These are phyloP conservation scores for Solanum hybrid DNA, from an alignment of 305 asterid species.

Conservation along the genomic window DNA sequence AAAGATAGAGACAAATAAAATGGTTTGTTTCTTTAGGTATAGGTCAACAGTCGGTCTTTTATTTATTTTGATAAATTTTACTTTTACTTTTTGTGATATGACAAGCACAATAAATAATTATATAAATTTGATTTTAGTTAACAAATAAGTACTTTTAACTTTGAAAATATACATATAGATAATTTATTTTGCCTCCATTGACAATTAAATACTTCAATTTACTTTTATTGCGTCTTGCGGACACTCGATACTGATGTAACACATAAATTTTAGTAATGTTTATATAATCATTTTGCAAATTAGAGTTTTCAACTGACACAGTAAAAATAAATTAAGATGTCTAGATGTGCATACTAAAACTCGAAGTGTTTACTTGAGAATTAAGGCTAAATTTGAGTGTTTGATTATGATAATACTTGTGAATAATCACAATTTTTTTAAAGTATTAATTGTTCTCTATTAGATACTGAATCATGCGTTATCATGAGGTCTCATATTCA, in stretches of 20 bases:
- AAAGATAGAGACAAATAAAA: background rate
- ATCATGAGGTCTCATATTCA: background rate
- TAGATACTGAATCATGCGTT: background rate
- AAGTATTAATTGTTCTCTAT: background rate
- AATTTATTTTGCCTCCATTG: background rate
- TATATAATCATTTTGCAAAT: background rate
- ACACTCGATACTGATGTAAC: background rate
- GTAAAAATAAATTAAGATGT: background rate
- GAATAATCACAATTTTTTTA: background rate
- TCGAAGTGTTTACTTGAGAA: background rate
- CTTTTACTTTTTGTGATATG: background rate
- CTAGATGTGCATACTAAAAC: background rate
- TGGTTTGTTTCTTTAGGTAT: background rate
- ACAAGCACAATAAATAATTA: background rate
- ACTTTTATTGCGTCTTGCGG: background rate
- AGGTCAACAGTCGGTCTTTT: background rate
- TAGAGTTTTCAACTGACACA: background rate
- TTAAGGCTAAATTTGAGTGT: background rate
- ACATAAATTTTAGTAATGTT: background rate
- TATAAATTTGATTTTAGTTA: background rate
- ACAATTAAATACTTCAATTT: background rate
- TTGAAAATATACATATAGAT: background rate
- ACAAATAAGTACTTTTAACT: background rate
- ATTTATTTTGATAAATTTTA: background rate
- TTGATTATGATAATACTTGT: background rate